Evolutionary conservation across 2,329 filamentous ascomycete genomes (phyloP).

Genomic region (Escovopsis sp.): DNA sequence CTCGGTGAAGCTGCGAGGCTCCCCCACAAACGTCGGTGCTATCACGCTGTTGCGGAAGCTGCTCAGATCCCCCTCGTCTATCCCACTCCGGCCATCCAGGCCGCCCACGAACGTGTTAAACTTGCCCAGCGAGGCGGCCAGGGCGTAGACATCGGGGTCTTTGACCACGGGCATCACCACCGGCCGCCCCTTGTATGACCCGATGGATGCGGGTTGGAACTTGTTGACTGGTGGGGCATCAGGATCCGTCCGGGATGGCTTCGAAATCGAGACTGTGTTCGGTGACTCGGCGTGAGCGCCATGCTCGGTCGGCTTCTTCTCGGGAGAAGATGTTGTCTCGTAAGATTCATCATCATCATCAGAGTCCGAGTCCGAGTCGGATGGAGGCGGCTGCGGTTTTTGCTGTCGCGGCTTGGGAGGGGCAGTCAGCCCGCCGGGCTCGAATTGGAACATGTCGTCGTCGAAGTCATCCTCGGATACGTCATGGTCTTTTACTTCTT

Average conservation of each 20-base stretch:
- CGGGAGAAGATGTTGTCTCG: constrained; percentile 1
- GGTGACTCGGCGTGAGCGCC: constrained; percentile 27
- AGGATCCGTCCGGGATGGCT: constrained; percentile 12
- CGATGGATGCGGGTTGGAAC: constrained; percentile 27
- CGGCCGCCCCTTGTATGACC: constrained; percentile 39
- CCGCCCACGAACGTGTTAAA: constrained; percentile 38
- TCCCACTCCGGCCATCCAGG: constrained; percentile 34
- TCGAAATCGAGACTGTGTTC: constrained; percentile 24
- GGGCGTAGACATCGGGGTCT: constrained; percentile 32
- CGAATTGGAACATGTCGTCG: constrained; percentile 32
- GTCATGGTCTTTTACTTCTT: neutral
- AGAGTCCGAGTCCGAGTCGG: constrained; percentile 20
- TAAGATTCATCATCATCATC: constrained; percentile 14
- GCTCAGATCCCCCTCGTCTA: constrained; percentile 30
- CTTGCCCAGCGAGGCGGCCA: constrained; percentile 32
- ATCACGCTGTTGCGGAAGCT: constrained; percentile 29
- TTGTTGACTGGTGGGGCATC: constrained; percentile 19
- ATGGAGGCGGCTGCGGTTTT: constrained; percentile 8
- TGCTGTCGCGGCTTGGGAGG: constrained; percentile 12
- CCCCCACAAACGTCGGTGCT: constrained; percentile 25
- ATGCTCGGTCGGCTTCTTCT: neutral
- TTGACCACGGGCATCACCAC: constrained; percentile 38
- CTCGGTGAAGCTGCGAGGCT: constrained; percentile 33
- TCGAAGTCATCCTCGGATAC: constrained; percentile 9
- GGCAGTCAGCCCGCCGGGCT: constrained; percentile 20